Base-by-base conservation (phyloP, 257 asterid species). In the Capsicum pubescens region DNA sequence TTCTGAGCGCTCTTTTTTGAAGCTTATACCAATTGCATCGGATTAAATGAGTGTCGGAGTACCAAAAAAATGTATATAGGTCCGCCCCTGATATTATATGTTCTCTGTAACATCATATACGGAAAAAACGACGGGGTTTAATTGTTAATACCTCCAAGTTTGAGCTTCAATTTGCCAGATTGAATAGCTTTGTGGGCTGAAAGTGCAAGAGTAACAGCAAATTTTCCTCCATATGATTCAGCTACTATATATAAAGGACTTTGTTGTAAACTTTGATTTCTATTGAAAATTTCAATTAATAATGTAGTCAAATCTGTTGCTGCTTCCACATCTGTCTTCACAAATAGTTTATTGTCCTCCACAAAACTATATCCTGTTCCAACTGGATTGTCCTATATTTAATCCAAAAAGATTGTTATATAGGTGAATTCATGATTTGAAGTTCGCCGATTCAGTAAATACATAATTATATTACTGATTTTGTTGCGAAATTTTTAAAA, bases 311-410 rank as follows among this genome's bases (percentile, higher is more conserved):
- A 85, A 92, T 96, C 99, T 83, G 87, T 85, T 57, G 97, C 99
- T 54, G 97, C 97, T 81, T 93, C 99, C 48, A 76, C 88, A 89
- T 96, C 99, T 68, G 91, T 96, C 86, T 92, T 94, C 87, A 92
- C 98, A 57, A 93, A 80, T 82, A 92, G 80, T 1, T 84, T 91
- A 0, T 84, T 64, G 83, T 95, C 96, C 87, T 97, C 99, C 88
- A 97, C 99, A 89, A 89, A 95, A 88, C 98, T 95, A 86, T 91
- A 97, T 57, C 99, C 99, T 0, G 98, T 92, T 80, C 99, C 99
- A 79, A 96, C 99, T 77, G 99, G 99, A 89, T 92, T 91, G 89
- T 96, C 99, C 99, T 96, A 86, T 39, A 39, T 39, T 39, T 39
- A 39, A 39, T 4, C 44, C 44, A 39, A 39, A 55, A 19, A 57